Conservation (phyloP, 2,329 filamentous ascomycete species). For the Neopestalotiopsis rosae region DNA sequence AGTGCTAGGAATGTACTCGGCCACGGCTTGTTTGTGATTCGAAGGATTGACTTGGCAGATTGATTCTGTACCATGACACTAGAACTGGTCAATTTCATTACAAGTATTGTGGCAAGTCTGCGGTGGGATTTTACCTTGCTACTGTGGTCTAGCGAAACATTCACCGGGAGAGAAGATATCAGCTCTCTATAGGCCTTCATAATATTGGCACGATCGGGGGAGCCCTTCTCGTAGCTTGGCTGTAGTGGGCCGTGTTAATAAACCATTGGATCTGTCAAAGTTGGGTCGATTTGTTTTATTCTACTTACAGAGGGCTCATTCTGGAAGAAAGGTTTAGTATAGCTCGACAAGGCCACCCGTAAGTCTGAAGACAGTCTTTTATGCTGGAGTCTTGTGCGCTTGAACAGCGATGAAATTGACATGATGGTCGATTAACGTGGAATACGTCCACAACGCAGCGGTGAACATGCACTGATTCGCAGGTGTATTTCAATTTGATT, state of each 20-base stretch:
- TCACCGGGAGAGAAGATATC: background rate
- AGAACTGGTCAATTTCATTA: background rate
- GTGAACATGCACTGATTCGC: no score
- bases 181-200: background rate
- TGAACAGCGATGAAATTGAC: background rate
- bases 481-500: no score
- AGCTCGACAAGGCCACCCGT: background rate
- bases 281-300: no score
- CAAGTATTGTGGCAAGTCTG: background rate
- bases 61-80: slow-evolving; percentile 65
- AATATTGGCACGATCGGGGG: background rate
- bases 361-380: background rate
- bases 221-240: slow-evolving; percentile 1
- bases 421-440: background rate
- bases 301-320: slow-evolving; percentile 1
- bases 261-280: background rate
- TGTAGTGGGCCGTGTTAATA: background rate
- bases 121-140: background rate
- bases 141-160: background rate
- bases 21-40: slow-evolving; percentile 76
- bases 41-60: slow-evolving; percentile 79
- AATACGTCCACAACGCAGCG: background rate
- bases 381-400: background rate
- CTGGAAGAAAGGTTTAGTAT: background rate
- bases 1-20: slow-evolving; percentile 73